Evolutionary conservation across 2,329 filamentous ascomycete genomes (phyloP).

Genomic region (Thielaviopsis euricoi): DNA sequence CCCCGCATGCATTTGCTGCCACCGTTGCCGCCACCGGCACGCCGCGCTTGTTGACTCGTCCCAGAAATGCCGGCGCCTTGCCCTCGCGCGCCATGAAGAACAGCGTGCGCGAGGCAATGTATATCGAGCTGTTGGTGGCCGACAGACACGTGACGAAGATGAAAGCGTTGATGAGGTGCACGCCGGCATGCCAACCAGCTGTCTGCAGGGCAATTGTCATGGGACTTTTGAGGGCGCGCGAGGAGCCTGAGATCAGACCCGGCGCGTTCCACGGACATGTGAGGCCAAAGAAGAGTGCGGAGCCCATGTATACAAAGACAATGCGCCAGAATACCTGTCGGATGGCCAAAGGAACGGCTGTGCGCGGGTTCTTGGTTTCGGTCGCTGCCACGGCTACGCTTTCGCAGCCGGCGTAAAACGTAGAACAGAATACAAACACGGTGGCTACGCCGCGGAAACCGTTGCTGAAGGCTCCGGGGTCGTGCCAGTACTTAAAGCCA

Average conservation of each 20-base stretch:
- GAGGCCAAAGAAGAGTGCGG: conserved; percentile 58
- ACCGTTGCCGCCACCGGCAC: conserved; percentile 45
- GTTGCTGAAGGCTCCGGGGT: conserved; percentile 54
- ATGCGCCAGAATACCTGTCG: conserved; percentile 46
- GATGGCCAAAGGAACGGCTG: conserved; percentile 40
- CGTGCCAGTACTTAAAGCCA: conserved; percentile 55
- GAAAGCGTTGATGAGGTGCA: conserved; percentile 63
- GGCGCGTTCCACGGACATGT: conserved; percentile 54
- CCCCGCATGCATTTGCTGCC: conserved; percentile 53
- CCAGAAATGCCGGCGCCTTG: conserved; percentile 54
- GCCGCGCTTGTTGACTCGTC: conserved; percentile 48
- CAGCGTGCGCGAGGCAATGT: conserved; percentile 59
- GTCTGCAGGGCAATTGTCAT: conserved; percentile 61
- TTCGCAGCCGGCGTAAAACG: conserved; percentile 53
- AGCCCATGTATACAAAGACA: conserved; percentile 49
- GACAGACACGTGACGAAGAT: conserved; percentile 58
- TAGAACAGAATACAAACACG: conserved; percentile 54
- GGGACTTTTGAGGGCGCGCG: conserved; percentile 50
- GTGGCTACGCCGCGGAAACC: conserved; percentile 49
- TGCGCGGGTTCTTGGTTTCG: conserved; percentile 40
- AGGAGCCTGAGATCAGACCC: conserved; percentile 42
- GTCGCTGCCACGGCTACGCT: conserved; percentile 46
- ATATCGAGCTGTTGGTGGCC: conserved; percentile 60
- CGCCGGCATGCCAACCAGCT: conserved; percentile 56
- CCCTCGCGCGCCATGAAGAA: conserved; percentile 59